Evolutionary conservation across 2,329 filamentous ascomycete species (phyloP), one percentile per base, ranked within the genome.

Genomic region (Arachnomyces sp.): DNA sequence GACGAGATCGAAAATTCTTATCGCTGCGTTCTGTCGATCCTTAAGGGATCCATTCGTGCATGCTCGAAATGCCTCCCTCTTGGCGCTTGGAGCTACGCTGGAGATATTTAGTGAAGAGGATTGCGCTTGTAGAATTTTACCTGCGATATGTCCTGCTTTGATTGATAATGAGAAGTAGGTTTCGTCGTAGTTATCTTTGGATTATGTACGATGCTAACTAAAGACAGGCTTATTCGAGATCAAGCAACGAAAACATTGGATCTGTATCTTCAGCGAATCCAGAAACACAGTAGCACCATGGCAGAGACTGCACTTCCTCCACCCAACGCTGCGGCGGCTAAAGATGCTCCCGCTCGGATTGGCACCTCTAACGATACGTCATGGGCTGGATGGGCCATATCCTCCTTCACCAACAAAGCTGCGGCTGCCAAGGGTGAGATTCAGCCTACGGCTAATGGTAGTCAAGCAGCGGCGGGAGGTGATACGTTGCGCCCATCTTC

Each of bases 311-410:
- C 73, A 0, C 65, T 94, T 2, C 84, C 87, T 29, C 76, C 85
- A 1, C 72, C 81, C 13, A 68, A 68, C 16, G 65, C 74, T 2
- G 61, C 72, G 9, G 46, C 49, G 16, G 59, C 63, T 20, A 60
- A 57, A 11, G 60, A 66, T 31, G 57, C 63, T 14, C 73, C 76
- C 1, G 82, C 85, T 1, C 77, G 86, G 28, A 92, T 94, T 72
- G 81, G 82, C 46, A 92, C 84, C 1, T 83, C 87, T 44, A 76
- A 73, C 30, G 74, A 81, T 39, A 70, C 74, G 15, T 79, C 80
- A 2, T 96, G 92, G 92, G 79, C 92, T 1, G 92, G 92, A 9
- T 98, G 92, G 92, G 92, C 92, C 1, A 95, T 98, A 40, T 96
- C 92, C 0, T 95, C 88, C 1, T 98, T 98, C 58, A 96, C 92